These are phyloP conservation scores for Apiospora phragmitis DNA, from an alignment of 2,329 filamentous ascomycete species.

Conservation along the genomic window DNA sequence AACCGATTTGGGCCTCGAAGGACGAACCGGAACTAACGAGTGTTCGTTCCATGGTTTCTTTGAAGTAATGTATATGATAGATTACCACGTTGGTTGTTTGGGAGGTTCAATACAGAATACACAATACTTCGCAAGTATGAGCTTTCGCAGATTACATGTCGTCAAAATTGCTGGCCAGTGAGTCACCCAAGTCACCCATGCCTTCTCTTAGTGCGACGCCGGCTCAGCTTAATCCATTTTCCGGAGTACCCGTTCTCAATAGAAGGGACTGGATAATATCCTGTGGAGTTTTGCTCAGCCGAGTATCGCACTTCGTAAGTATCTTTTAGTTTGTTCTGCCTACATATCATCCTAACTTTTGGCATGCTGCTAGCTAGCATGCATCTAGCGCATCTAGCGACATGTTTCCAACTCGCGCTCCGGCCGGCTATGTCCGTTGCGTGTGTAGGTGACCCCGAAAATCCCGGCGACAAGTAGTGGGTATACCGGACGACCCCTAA, in stretches of 20 bases:
- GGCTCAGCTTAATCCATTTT: not conserved
- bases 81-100: not conserved
- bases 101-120: not conserved
- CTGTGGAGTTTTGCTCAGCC: not conserved
- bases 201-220: not conserved
- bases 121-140: not conserved
- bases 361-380: not conserved
- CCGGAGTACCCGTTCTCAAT: not conserved
- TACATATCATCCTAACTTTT: not conserved
- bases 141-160: not conserved
- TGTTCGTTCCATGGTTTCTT: constrained; percentile 31
- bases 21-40: constrained; percentile 51
- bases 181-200: not conserved
- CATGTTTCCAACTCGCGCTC: not conserved
- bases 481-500: not conserved
- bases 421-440: not conserved
- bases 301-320: not conserved
- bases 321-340: not conserved
- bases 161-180: not conserved
- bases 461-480: not conserved
- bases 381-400: not conserved
- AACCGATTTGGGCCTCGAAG: constrained; percentile 55
- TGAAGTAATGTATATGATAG: not conserved
- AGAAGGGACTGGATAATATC: not conserved
- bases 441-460: not conserved